Base-by-base conservation (phyloP, 1,139 yeast genomes). In the Yamadazyma blattariae region DNA sequence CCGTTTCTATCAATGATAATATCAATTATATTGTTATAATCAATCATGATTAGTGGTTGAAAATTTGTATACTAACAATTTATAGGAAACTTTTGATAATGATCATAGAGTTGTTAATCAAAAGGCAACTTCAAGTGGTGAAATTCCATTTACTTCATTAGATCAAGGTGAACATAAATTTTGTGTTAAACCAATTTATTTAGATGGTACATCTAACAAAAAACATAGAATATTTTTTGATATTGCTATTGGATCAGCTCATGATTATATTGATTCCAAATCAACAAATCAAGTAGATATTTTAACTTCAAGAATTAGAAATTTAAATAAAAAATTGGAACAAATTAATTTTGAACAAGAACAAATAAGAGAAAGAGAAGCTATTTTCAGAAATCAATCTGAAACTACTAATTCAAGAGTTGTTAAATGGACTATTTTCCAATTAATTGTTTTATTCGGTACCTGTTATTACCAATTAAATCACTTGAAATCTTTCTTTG, bases 401-500 rank as follows among this genome's bases (percentile, higher is more conserved):
- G 77, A 71, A 55, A 44, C 61, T 34, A 71, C 76, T 44, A 71
- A 71, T 52, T 47, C 71, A 15, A 60, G 74, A 41, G 76, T 71
- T 19, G 61, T 70, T 26, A 64, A 57, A 49, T 71, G 76, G 76
- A 66, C 74, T 31, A 48, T 71, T 40, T 54, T 71, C 31, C 77
- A 71, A 54, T 57, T 70, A 45, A 16, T 67, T 24, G 76, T 71
- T 11, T 67, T 71, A 58, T 55, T 67, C 27, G 74, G 73, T 36
- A 68, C 77, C 22, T 70, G 76, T 51, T 57, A 64, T 40, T 71
- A 69, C 57, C 77, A 71, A 52, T 64, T 71, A 53, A 66, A 65
- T 39, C 76, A 70, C 53, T 70, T 71, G 67, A 70, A 69, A 67
- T 51, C 72, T 30, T 71, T 71, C 63, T 71, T 71, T 41, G 75